phyloP scores from a whole-genome alignment of 495 filamentous ascomycete genomes.

The Penicillium parvum region DNA sequence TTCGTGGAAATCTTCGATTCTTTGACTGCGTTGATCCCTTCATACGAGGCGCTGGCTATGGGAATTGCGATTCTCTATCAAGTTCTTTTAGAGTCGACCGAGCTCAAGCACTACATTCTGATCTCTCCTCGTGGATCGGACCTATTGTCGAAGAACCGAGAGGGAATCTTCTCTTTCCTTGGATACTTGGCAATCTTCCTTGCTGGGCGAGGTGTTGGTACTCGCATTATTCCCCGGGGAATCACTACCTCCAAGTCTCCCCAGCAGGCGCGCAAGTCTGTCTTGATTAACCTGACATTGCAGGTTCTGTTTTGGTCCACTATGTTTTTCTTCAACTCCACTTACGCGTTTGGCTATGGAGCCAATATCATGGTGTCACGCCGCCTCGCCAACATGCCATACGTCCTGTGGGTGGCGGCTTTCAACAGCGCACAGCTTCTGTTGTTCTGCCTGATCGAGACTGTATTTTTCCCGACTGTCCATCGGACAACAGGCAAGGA shows the following conservation, averaged over 20 bases:
- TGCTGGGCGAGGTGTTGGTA: conserved; percentile 76
- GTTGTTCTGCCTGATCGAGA: conserved; percentile 72
- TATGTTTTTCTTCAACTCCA: conserved; percentile 63
- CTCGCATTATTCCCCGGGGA: conserved; percentile 66
- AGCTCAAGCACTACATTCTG: conserved; percentile 77
- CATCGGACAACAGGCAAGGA: conserved; percentile 49
- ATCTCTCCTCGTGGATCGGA: conserved; percentile 69
- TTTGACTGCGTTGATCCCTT: conserved; percentile 53
- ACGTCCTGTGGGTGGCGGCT: conserved; percentile 83
- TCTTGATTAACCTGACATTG: conserved; percentile 54
- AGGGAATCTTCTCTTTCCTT: conserved; percentile 87
- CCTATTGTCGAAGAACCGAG: conserved; percentile 81
- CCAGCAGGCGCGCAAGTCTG: conserved; percentile 41
- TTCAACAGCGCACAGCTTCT: conserved; percentile 82
- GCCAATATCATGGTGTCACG: conserved; percentile 69
- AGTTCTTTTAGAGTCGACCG: conserved; percentile 66
- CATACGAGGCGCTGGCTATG: conserved; percentile 67
- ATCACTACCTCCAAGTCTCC: conserved; percentile 34
- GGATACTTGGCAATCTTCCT: conserved; percentile 96
- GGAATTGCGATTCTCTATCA: conserved; percentile 65
- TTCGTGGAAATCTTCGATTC: conserved; percentile 85
- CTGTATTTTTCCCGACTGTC: conserved; percentile 66
- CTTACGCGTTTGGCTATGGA: conserved; percentile 62
- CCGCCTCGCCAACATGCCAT: conserved; percentile 88
- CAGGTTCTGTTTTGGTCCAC: conserved; percentile 63